Conservation (phyloP, 176 grass and related monocot genomes). For the Musa acuminata region DNA sequence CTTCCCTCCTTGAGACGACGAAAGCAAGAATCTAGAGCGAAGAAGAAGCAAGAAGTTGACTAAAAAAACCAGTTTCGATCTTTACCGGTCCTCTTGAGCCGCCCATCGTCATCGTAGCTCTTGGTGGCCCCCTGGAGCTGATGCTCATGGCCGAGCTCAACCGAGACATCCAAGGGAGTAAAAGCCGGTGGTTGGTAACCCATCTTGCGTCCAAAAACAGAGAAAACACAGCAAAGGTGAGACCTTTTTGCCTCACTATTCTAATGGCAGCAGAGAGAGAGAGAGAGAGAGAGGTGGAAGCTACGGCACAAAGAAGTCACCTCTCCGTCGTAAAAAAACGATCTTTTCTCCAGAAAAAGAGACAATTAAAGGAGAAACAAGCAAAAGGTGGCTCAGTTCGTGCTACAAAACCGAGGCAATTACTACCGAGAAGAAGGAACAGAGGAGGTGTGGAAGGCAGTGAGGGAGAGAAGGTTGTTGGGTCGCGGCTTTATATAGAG, state of each 20-base stretch:
- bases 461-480: no score
- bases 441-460: no score
- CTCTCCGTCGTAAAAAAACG: no score
- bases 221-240: neutral
- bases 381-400: no score
- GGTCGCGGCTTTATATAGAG: no score
- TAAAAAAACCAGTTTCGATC: neutral
- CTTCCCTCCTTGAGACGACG: no score
- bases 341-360: no score
- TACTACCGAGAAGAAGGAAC: no score
- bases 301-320: no score
- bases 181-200: conserved; percentile 14
- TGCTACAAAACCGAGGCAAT: no score
- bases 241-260: neutral
- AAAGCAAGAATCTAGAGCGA: neutral
- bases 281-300: no score
- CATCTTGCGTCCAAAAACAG: neutral
- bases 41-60: neutral
- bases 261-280: neutral
- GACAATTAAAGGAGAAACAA: no score
- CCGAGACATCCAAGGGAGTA: conserved; percentile 36
- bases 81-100: conserved; percentile 33
- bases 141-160: conserved; percentile 25
- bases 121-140: neutral
- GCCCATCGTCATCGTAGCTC: conserved; percentile 54